Evolutionary conservation across 257 asterid species (phyloP).

Genomic region (Penstemon eatonii): DNA sequence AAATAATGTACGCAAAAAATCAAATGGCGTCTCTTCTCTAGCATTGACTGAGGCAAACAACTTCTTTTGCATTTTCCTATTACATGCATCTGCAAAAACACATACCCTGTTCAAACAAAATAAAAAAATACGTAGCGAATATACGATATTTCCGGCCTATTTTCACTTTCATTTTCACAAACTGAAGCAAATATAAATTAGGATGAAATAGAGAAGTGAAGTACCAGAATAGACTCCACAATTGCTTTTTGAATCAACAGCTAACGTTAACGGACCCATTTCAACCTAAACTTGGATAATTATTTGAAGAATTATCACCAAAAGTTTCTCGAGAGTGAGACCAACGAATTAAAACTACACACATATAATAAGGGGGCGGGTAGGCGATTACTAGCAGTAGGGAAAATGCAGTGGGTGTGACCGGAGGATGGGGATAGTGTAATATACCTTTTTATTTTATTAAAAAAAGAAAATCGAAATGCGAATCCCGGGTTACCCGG

Average conservation of each 20-base stretch:
- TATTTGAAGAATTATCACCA: no score
- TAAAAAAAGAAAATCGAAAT: no score
- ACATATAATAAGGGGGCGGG: no score
- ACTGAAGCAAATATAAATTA: background rate
- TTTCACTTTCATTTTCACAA: background rate
- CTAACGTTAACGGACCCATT: conserved; percentile 70
- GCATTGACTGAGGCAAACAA: conserved; percentile 66
- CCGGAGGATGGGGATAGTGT: no score
- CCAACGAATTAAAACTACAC: no score
- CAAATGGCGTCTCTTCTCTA: conserved; percentile 70
- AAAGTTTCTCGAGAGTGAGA: no score
- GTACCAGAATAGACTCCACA: conserved; percentile 42
- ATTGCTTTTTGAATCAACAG: conserved; percentile 59
- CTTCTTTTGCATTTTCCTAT: conserved; percentile 53
- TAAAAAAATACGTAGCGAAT: no score
- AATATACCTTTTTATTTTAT: no score
- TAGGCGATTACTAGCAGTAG: no score
- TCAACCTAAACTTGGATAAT: conserved; percentile 16
- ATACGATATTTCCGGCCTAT: no score
- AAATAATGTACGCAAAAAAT: conserved; percentile 65
- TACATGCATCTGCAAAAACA: conserved; percentile 61
- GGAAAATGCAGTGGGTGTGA: no score
- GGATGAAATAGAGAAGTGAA: background rate
- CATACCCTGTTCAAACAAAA: conserved; percentile 23
- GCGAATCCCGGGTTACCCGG: no score